These are phyloP conservation scores for Veloboletus limbatus DNA, from an alignment of 1,284 basidiomycete genomes.

Conservation along the genomic window DNA sequence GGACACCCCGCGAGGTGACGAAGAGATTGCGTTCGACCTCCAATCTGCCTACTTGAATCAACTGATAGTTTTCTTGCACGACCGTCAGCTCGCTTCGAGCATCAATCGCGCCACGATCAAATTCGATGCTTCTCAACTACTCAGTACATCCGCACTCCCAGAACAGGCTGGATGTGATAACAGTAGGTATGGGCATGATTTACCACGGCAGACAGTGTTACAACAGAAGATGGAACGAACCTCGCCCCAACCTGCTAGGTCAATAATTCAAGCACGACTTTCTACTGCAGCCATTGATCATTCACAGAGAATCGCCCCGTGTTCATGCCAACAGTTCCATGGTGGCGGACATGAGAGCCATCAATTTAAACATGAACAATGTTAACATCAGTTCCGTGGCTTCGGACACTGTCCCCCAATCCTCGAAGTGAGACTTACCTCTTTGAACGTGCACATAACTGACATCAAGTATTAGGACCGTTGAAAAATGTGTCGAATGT, in stretches of 20 bases:
- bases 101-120: constrained; percentile 32
- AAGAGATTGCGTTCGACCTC: constrained; percentile 47
- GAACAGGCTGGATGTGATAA: constrained; percentile 26
- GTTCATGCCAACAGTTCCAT: no score
- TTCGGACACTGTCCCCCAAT: neutral
- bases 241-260: constrained; percentile 8
- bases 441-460: neutral
- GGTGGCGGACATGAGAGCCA: neutral
- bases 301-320: constrained; percentile 2
- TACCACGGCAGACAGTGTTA: constrained; percentile 24
- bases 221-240: constrained; percentile 20
- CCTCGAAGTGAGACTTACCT: constrained; percentile 11
- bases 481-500: constrained; percentile 12
- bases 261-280: neutral
- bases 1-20: constrained; percentile 37
- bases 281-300: constrained; percentile 9
- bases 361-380: constrained; percentile 3
- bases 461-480: neutral
- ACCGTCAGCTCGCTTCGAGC: constrained; percentile 39
- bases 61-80: constrained; percentile 34
- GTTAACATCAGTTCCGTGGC: constrained; percentile 1
- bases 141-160: neutral
- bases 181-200: constrained; percentile 12
- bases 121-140: constrained; percentile 12
- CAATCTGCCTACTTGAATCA: constrained; percentile 41